Conservation (phyloP, 805 yeast genomes). For the Torulaspora gathmanii region DNA sequence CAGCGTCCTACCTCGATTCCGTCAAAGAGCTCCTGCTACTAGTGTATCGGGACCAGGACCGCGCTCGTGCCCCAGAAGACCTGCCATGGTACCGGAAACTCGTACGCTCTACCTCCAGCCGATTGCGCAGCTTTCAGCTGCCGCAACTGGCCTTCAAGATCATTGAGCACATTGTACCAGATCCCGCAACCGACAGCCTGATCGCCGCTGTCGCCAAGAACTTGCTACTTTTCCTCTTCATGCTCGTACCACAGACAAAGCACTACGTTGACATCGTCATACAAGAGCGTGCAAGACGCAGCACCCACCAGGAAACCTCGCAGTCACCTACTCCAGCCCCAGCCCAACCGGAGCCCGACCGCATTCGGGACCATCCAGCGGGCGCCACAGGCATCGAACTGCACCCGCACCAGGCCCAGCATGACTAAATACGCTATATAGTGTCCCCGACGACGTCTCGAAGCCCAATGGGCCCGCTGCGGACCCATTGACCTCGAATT, state of each 20-base stretch:
- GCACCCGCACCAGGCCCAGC: slow-evolving; percentile 3
- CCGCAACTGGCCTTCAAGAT: slow-evolving; percentile 8
- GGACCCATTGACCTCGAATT: neutral
- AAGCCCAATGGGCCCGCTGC: neutral
- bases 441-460: neutral
- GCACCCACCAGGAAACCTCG: slow-evolving; percentile 7
- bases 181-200: slow-evolving; percentile 20
- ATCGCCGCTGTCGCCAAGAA: slow-evolving; percentile 21
- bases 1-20: slow-evolving; percentile 13
- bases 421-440: slow-evolving; percentile 1
- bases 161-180: slow-evolving; percentile 22
- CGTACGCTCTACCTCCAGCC: slow-evolving; percentile 3
- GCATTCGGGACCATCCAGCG: slow-evolving; percentile 1
- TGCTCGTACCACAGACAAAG: slow-evolving; percentile 22
- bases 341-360: slow-evolving; percentile 1
- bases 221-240: slow-evolving; percentile 20
- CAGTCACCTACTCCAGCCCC: neutral
- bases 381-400: slow-evolving; percentile 6
- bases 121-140: slow-evolving; percentile 4
- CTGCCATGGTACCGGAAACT: slow-evolving; percentile 11
- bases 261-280: slow-evolving; percentile 15
- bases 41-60: slow-evolving; percentile 11
- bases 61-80: slow-evolving; percentile 5
- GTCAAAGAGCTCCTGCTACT: slow-evolving; percentile 13
- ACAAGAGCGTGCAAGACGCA: slow-evolving; percentile 11